Evolutionary conservation across 805 yeast species (phyloP), one percentile per base, ranked within the genome.

Genomic region (Ogataea chonburiensis): DNA sequence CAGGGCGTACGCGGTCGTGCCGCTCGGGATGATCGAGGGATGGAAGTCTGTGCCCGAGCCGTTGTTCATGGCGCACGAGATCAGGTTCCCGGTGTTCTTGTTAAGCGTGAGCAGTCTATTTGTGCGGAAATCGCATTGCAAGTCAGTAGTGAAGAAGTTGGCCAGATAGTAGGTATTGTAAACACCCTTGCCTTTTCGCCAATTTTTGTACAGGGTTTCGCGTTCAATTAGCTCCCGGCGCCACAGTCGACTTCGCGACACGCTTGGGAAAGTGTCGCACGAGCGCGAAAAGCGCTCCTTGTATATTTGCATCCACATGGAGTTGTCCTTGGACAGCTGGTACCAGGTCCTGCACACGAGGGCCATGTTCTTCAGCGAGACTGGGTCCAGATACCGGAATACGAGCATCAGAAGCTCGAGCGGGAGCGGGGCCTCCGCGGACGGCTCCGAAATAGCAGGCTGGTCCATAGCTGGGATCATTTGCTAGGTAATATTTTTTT

Each of bases 341-440:
- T 67, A 58, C 81, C 81, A 75, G 28, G 59, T 47, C 33, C 57
- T 63, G 44, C 80, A 75, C 5, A 75, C 81, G 14, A 62, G 43
- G 6, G 73, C 60, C 6, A 68, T 47, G 13, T 48, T 53, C 33
- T 58, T 58, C 29, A 75, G 55, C 18, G 75, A 68, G 3, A 55
- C 45, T 3, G 75, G 70, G 36, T 75, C 76, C 6, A 74, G 62
- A 34, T 65, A 55, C 4, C 70, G 55, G 46, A 75, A 72, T 11
- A 75, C 59, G 19, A 59, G 53, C 34, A 70, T 64, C 34, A 75
- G 52, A 2, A 74, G 40, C 46, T 75, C 81, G 2, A 58, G 35
- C 2, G 81, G 80, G 23, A 37, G 28, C 17, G 37, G 41, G 8
- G 32, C 24, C 16, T 11, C 27, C 7, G 36, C 18, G 17, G 22